phyloP scores from a whole-genome alignment of 352 stramenopile species.

The Phytophthora vignae region DNA sequence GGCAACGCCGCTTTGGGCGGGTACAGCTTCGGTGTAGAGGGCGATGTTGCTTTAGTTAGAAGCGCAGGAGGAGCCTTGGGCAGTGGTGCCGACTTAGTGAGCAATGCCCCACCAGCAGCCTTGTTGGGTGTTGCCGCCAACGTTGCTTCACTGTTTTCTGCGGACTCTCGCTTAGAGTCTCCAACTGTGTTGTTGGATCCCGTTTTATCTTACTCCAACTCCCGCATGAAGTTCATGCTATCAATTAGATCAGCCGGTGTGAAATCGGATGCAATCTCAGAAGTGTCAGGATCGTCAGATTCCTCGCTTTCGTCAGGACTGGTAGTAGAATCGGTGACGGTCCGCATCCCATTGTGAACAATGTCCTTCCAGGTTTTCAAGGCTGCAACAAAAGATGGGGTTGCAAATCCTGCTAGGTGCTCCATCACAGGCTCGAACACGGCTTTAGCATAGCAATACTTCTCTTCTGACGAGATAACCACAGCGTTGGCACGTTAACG shows the following conservation, averaged over 20 bases:
- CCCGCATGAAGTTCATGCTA: background rate
- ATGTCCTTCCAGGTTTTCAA: conserved; percentile 9
- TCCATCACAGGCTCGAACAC: conserved; percentile 7
- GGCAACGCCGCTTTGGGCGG: background rate
- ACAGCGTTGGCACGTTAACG: background rate
- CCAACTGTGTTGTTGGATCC: background rate
- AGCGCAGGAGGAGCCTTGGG: background rate
- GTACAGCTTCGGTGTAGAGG: background rate
- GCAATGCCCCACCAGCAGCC: background rate
- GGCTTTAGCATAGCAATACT: conserved; percentile 6
- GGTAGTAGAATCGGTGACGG: background rate
- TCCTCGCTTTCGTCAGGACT: background rate
- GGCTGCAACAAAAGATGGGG: background rate
- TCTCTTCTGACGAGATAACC: conserved; percentile 7
- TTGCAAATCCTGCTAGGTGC: background rate
- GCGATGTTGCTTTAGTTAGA: background rate
- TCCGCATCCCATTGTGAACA: background rate
- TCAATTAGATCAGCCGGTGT: background rate
- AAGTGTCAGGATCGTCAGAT: background rate
- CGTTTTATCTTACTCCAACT: background rate
- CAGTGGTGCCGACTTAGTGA: background rate
- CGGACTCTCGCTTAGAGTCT: background rate
- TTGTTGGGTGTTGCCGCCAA: background rate
- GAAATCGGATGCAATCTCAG: background rate
- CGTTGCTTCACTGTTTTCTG: background rate